Evolutionary conservation across 768 basidiomycete genomes (phyloP), one percentile per base, ranked within the genome.

Genomic region (Lyophyllum decastes): DNA sequence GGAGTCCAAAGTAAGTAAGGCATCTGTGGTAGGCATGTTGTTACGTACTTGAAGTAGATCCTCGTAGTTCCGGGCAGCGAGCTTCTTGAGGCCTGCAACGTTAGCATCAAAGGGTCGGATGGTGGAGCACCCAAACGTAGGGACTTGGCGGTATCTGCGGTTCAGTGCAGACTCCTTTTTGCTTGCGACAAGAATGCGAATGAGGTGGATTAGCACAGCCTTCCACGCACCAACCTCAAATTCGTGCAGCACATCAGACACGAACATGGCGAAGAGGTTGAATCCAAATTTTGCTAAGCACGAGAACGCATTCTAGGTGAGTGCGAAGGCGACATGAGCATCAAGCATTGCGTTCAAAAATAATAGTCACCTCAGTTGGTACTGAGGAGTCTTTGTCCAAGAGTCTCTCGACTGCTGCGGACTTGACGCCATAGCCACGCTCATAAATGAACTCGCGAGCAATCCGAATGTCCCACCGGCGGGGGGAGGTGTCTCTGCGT

Each of bases 201-300:
- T 59, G 1, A 76, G 58, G 55, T 77, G 76, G 0, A 47, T 66
- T 24, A 76, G 69, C 0, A 72, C n/a, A 1, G 65, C 57, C 55
- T 73, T 75, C 70, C 70, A 75, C 11, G 71, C 70, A 4, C 75
- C 74, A 0, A 75, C 66, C 54, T 76, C 73, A 54, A 74, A 61
- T 55, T 76, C 74, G 59, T 75, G 75, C 58, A 76, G 49, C 16
- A 75, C 58, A 51, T 75, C 74, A 0, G 65, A 57, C 4, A 65
- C 66, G 12, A 74, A 57, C 63, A 74, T 66, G 2, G 43, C 12
- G 49, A 62, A 70, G 17, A 64, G 33, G 46, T 68, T 61, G 49
- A 73, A 64, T 7, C 58, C 60, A 46, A 58, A 58, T 26, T 43
- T 49, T 7, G 72, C 53, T 0, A 41, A 30, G 6, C 52, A 14